A percentile compares a stretch with the other conserved stretches of the same genome.
These are phyloP conservation scores for Emericellopsis terricola DNA, from an alignment of 495 filamentous ascomycete species.

Conservation along the genomic window DNA sequence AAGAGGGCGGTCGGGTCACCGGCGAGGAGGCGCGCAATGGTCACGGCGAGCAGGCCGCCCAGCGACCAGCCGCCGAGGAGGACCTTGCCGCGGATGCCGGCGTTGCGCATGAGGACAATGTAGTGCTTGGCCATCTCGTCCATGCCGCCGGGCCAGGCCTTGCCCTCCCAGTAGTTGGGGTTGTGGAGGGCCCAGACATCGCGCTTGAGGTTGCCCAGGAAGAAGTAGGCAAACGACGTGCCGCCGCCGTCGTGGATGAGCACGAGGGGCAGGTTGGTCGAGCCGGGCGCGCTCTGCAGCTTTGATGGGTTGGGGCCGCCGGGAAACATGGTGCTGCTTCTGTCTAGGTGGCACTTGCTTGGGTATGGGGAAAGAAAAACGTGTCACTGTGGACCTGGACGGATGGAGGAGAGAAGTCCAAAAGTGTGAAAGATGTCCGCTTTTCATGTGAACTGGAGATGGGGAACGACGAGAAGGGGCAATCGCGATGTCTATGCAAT, in stretches of 20 bases:
- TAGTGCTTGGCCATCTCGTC: constrained; percentile 18
- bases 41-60: background rate
- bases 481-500: no score
- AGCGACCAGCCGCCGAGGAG: constrained; percentile 3
- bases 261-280: constrained; percentile 12
- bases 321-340: background rate
- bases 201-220: constrained; percentile 13
- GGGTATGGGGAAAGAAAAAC: background rate
- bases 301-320: constrained; percentile 1
- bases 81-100: constrained; percentile 1
- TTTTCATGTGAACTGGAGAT: no score
- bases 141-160: constrained; percentile 14
- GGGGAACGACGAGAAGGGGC: no score
- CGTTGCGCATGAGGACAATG: constrained; percentile 9
- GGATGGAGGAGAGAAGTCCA: background rate
- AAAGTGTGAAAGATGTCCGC: no score
- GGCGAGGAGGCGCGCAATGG: background rate
- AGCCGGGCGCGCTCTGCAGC: background rate
- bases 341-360: no score
- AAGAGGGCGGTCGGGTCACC: background rate
- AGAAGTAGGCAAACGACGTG: constrained; percentile 20
- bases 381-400: background rate
- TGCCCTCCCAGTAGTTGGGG: constrained; percentile 11
- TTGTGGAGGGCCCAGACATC: constrained; percentile 19
- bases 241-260: constrained; percentile 27